Evolutionary conservation across 352 stramenopile species (phyloP).

Genomic region (Thalassiosira ordinaria): DNA sequence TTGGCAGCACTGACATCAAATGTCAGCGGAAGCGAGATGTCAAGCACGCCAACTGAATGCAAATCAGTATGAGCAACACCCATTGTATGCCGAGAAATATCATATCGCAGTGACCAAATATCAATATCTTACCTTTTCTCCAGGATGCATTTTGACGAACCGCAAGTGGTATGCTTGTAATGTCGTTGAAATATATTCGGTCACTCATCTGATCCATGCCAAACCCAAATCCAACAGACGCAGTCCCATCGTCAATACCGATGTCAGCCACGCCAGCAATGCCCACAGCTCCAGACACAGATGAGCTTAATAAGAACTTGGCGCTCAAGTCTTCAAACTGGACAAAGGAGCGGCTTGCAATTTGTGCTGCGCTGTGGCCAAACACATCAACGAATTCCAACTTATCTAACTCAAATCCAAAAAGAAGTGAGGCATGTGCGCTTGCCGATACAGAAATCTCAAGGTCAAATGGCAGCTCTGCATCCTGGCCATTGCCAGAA

Average conservation of each 20-base stretch:
- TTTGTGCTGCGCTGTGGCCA: conserved; percentile 5
- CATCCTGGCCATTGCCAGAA: neutral
- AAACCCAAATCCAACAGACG: conserved; percentile 24
- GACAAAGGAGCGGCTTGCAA: conserved; percentile 30
- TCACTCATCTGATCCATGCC: conserved; percentile 27
- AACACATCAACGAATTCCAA: too few relatives aligned
- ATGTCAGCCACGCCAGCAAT: conserved; percentile 21
- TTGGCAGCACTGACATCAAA: neutral
- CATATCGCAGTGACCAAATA: too few relatives aligned
- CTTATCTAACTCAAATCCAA: conserved; percentile 53
- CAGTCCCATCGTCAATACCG: conserved; percentile 19
- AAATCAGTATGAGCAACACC: too few relatives aligned
- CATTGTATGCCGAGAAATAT: too few relatives aligned
- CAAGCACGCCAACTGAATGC: conserved; percentile 25
- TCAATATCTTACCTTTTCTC: too few relatives aligned
- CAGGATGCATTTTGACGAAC: conserved; percentile 28
- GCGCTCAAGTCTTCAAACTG: conserved; percentile 46
- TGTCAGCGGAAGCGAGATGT: conserved; percentile 25
- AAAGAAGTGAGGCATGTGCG: conserved; percentile 25
- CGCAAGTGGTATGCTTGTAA: conserved; percentile 12
- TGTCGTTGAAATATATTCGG: conserved; percentile 33
- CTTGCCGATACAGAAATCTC: conserved; percentile 34
- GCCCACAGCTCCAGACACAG: conserved; percentile 16
- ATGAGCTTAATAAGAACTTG: conserved; percentile 21
- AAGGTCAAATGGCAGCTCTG: neutral